Evolutionary conservation across 257 asterid species (phyloP).

Genomic region (Forsythia suspensa): DNA sequence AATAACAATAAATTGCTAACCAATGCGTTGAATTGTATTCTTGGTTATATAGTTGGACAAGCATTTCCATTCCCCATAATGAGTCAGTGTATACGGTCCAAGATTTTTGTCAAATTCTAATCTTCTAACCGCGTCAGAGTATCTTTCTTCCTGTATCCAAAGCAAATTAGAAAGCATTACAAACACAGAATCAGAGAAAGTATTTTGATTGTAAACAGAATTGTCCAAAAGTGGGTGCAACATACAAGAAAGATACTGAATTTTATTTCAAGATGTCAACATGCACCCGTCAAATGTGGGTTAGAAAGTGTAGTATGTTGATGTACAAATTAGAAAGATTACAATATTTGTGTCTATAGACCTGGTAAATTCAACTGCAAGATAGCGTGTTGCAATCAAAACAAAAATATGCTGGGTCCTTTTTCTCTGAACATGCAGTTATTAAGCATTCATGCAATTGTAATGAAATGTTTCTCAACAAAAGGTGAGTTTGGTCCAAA

Average conservation of each 20-base stretch:
- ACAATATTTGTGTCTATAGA: slow-evolving; percentile 3
- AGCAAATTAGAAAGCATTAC: slow-evolving; percentile 8
- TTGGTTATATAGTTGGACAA: slow-evolving; percentile 75
- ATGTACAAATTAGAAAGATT: not conserved
- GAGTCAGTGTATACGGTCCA: slow-evolving; percentile 77
- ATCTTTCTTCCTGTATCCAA: slow-evolving; percentile 67
- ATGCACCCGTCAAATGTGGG: not conserved
- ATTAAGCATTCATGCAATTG: slow-evolving; percentile 6
- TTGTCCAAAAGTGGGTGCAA: not conserved
- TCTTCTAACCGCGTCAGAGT: slow-evolving; percentile 67
- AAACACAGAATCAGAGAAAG: not conserved
- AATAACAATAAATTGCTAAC: slow-evolving; percentile 34
- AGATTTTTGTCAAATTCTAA: slow-evolving; percentile 84
- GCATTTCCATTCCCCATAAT: slow-evolving; percentile 73
- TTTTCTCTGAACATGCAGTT: not conserved
- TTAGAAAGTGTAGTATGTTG: not conserved
- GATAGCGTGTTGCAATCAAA: slow-evolving; percentile 2
- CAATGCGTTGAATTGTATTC: slow-evolving; percentile 64
- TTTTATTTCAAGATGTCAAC: not conserved
- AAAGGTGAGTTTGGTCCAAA: not conserved
- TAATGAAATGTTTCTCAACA: slow-evolving; percentile 8
- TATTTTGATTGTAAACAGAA: not conserved
- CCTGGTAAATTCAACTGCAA: slow-evolving; percentile 8
- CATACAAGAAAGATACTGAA: not conserved
- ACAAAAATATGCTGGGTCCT: slow-evolving; percentile 13